Evolutionary conservation across 2,329 filamentous ascomycete genomes (phyloP), one percentile per base, ranked within the genome.

Genomic region (Paracamarosporium sp.): DNA sequence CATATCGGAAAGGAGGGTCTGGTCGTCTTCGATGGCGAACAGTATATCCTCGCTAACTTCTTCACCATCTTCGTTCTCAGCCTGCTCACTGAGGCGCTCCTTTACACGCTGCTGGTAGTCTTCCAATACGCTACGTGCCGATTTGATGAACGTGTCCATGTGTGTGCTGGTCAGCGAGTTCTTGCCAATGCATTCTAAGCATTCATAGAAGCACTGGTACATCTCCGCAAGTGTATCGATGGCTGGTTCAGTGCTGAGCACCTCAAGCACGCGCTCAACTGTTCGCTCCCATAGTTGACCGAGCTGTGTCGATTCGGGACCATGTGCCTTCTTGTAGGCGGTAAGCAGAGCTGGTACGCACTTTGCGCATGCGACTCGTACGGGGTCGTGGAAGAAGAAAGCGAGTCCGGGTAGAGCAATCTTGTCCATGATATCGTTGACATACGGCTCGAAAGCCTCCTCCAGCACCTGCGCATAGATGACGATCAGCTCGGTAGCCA

Each of bases 161-260:
- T 97, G 90, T 36, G 89, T 84, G 36, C 84, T 82, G 5, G 85
- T 91, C 45, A 99, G 84, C 73, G 90, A 94, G 68, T 91, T 88
- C 78, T 91, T 92, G 58, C 94, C 94, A 64, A 96, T 87, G 22
- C 97, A 93, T 79, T 98, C 94, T 7, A 99, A 89, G 25, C 92
- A 97, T 77, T 99, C 95, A 77, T 99, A 99, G 82, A 99, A 99
- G 82, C 95, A 99, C 78, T 98, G 94, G 79, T 97, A 99, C 92
- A 99, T 97, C 79, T 98, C 95, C 1, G 95, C 94, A 45, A 99
- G 85, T 0, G 95, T 97, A 69, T 99, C 95, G 57, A 99, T 93
- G 1, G 93, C 93, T 20, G 95, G 94, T 80, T 99, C 95, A 0
- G 93, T 93, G 60, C 90, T 92, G 36, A 99, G 85, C 1, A 97